phyloP scores from a whole-genome alignment of 106 monocot genomes.

The Vanilla planifolia region DNA sequence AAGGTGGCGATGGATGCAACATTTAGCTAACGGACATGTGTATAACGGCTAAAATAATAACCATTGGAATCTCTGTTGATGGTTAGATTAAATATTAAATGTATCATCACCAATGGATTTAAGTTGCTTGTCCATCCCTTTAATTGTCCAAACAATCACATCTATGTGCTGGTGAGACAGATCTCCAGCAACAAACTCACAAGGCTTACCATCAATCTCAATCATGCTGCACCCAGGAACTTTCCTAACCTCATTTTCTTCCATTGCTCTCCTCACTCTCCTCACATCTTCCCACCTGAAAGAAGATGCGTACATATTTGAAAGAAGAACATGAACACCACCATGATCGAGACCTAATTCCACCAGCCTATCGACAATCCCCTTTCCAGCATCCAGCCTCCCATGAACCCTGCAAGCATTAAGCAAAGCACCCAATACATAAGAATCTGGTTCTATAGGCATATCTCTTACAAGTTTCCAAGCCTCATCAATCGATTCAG shows the following conservation, averaged over 20 bases:
- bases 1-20: too few species aligned
- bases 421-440: conserved; percentile 70
- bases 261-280: conserved; percentile 68
- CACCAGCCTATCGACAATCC: conserved; percentile 30
- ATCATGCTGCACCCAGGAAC: conserved; percentile 84
- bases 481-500: conserved; percentile 68
- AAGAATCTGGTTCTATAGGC: conserved; percentile 74
- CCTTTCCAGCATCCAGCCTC: conserved; percentile 32
- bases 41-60: too few species aligned
- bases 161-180: conserved; percentile 31
- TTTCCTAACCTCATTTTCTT: conserved; percentile 54
- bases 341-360: conserved; percentile 58
- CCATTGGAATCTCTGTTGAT: too few species aligned
- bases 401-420: conserved; percentile 64
- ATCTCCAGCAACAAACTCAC: conserved; percentile 71
- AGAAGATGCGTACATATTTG: conserved; percentile 67
- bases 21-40: too few species aligned
- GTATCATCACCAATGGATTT: conserved; percentile 21
- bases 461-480: conserved; percentile 34
- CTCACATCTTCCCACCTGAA: conserved; percentile 59
- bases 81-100: too few species aligned
- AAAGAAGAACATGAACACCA: conserved; percentile 70
- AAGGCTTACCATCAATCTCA: conserved; percentile 60
- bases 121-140: conserved; percentile 40
- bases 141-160: conserved; percentile 24